Percentiles rank a stretch among this genome's conserved stretches.
Evolutionary conservation across 2,329 filamentous ascomycete genomes (phyloP).

Genomic region (Mariannaea sp.): DNA sequence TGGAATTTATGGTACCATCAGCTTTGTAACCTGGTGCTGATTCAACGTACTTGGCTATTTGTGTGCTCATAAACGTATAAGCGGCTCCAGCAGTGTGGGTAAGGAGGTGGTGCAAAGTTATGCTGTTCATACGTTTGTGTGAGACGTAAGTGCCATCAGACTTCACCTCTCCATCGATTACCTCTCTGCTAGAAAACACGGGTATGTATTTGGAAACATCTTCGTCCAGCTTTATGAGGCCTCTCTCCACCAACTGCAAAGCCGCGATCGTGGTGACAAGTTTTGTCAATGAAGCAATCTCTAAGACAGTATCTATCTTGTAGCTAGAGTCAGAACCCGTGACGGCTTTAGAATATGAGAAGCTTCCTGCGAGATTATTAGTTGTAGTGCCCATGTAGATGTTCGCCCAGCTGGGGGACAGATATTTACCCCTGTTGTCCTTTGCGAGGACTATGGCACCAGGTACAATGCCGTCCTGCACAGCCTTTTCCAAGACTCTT

Average conservation of each 20-base stretch:
- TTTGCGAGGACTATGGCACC: background rate
- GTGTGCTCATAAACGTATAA: background rate
- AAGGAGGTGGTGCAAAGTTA: background rate
- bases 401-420: background rate
- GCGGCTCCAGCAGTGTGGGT: background rate
- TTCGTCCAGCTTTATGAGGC: background rate
- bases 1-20: background rate
- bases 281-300: background rate
- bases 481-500: background rate
- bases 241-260: slow-evolving; percentile 1
- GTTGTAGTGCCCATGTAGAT: too few relatives aligned
- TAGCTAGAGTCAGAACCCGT: background rate
- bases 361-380: background rate
- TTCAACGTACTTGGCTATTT: background rate
- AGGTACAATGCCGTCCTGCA: background rate
- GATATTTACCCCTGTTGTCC: background rate
- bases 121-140: background rate
- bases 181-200: background rate
- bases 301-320: background rate
- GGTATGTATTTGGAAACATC: background rate
- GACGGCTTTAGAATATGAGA: background rate
- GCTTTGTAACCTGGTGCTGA: background rate
- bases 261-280: slow-evolving; percentile 2
- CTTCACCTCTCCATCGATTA: background rate
- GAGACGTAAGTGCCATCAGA: background rate